phyloP scores from a whole-genome alignment of 2,329 filamentous ascomycete genomes.

The Verticillium nubilum region DNA sequence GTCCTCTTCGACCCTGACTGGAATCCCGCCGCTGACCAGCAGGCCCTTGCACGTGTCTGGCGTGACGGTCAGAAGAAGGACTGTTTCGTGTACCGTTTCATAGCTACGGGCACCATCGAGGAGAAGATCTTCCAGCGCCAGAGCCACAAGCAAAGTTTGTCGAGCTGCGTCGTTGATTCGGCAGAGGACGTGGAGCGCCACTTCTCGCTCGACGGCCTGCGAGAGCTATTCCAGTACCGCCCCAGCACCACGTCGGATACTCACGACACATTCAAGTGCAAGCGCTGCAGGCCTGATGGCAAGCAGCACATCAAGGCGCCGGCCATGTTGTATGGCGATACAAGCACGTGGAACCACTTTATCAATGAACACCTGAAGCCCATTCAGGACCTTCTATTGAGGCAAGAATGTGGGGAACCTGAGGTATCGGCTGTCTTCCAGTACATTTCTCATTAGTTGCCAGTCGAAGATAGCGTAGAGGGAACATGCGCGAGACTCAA shows the following conservation, averaged over 20 bases:
- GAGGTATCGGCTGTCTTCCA: slow-evolving; percentile 95
- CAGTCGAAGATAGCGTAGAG: too few species aligned
- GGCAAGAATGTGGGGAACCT: slow-evolving; percentile 73
- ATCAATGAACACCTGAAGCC: slow-evolving; percentile 70
- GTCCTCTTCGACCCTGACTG: slow-evolving; percentile 96
- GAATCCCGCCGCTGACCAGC: slow-evolving; percentile 97
- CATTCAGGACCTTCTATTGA: slow-evolving; percentile 86
- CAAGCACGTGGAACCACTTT: slow-evolving; percentile 99
- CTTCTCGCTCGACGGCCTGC: slow-evolving; percentile 84
- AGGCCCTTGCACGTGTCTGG: slow-evolving; percentile 95
- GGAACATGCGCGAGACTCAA: too few species aligned
- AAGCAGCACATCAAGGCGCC: slow-evolving; percentile 84
- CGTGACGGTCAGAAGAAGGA: slow-evolving; percentile 99
- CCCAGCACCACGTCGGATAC: slow-evolving; percentile 84
- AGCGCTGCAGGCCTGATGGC: slow-evolving; percentile 84
- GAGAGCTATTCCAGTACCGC: slow-evolving; percentile 92
- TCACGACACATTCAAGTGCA: slow-evolving; percentile 98
- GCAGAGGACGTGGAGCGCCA: slow-evolving; percentile 96
- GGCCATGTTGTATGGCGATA: slow-evolving; percentile 95
- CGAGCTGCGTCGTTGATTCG: slow-evolving; percentile 92
- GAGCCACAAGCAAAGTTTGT: slow-evolving; percentile 95
- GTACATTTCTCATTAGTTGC: slow-evolving; percentile 78
- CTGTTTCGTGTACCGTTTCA: slow-evolving; percentile 99
- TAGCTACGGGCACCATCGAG: slow-evolving; percentile 94
- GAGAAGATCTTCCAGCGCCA: slow-evolving; percentile 99